Evolutionary conservation across 768 basidiomycete species (phyloP), one percentile per base, ranked within the genome.

Genomic region (Amanita pallidorosea): DNA sequence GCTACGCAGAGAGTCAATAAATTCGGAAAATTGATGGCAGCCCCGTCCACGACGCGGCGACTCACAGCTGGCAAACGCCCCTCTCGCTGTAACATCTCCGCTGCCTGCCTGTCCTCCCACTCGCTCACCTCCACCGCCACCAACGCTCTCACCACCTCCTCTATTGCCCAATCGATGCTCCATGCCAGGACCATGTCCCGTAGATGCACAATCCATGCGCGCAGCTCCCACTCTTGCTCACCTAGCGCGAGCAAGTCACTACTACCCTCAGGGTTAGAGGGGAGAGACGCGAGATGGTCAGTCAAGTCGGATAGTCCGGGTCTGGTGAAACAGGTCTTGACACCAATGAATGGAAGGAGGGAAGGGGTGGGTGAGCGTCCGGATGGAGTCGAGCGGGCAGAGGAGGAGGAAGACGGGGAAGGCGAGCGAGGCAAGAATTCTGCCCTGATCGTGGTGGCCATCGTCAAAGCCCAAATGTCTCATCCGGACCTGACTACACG

Each of bases 151-250:
- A 51, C 12, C 50, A 51, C 4, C 9, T 45, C 42, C 15, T 44
- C 50, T 2, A 51, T n/a, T 13, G 50, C 50, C 7, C 33, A 9
- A 20, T 51, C 34, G 33, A 51, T 34, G 43, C 50, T 51, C 34
- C 25, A 22, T 11, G 50, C 50, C 23, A 51, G 34, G 18, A 33
- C 31, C 12, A n/a, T 3, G 17, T 51, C 50, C 33, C 29, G 25
- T 9, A 51, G n/a, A n/a, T n/a, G n/a, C n/a, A n/a, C 36, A 1
- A 51, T 23, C 50, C 42, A 36, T 2, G 31, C 17, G 17, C 38
- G 33, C 7, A 51, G 43, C 41, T 51, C 50, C 18, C 8, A 29
- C 36, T 51, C 50, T 22, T 51, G 50, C 29, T 43, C 23, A 6
- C 7, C 5, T 8, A 51, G 15, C 5, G 50, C 50, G 22, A 51